These are phyloP conservation scores for Schizochytrium sp. DNA, from an alignment of 108 stramenopile species.

Conservation along the genomic window DNA sequence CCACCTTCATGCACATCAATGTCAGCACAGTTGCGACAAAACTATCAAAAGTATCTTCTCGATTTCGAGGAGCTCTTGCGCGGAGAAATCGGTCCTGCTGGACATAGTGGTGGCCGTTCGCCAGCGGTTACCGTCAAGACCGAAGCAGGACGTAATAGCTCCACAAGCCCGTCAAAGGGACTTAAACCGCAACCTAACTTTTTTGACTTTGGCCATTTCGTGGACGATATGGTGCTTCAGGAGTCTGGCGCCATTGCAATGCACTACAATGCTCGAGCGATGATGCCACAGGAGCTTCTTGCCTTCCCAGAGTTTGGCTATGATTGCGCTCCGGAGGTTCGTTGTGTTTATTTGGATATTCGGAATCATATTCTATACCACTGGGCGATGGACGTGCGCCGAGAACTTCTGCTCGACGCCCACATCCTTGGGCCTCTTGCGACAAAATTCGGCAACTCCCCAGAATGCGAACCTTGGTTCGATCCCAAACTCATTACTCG, in stretches of 20 bases:
- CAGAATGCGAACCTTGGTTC: constrained; percentile 1
- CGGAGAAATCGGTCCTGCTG: not conserved
- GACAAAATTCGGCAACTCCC: not conserved
- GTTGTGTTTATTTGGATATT: constrained; percentile 44
- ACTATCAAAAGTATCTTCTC: constrained; percentile 41
- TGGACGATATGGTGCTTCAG: not conserved
- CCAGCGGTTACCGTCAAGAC: not conserved
- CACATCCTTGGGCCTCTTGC: constrained; percentile 34
- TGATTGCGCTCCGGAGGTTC: not conserved
- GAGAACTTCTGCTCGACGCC: constrained; percentile 26
- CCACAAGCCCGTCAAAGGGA: not conserved
- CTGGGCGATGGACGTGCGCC: constrained; percentile 3
- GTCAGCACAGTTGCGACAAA: constrained; percentile 26
- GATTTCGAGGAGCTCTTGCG: constrained; percentile 18
- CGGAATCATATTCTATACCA: constrained; percentile 48
- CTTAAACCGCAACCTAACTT: not conserved
- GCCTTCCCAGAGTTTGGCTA: constrained; percentile 48
- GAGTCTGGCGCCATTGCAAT: constrained; percentile 53
- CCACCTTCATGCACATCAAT: constrained; percentile 40
- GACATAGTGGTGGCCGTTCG: not conserved
- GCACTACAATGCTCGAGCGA: constrained; percentile 53
- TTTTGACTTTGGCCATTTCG: constrained; percentile 21
- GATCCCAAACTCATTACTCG: constrained; percentile 10
- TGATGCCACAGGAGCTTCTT: constrained; percentile 57
- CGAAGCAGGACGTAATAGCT: not conserved